Evolutionary conservation across 2,329 filamentous ascomycete species (phyloP).

Genomic region (Huntiella moniliformis): DNA sequence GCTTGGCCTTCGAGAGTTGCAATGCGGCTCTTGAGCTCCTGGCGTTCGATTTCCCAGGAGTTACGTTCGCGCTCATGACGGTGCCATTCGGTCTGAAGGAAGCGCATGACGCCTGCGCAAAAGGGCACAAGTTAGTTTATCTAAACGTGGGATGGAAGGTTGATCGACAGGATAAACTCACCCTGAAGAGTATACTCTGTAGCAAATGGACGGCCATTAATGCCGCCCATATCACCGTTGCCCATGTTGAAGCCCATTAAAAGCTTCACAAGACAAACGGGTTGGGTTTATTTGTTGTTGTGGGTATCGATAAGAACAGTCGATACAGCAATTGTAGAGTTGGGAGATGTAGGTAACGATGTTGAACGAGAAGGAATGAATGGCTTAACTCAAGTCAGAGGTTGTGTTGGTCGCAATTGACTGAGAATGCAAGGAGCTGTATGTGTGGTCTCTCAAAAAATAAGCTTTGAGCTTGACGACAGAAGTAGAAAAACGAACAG

Average conservation of each 20-base stretch:
- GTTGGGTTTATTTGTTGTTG: too few species aligned
- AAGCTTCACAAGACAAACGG: neutral
- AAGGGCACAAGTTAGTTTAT: slow-evolving; percentile 4
- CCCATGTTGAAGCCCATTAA: slow-evolving; percentile 17
- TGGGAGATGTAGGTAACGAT: too few species aligned
- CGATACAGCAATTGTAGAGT: too few species aligned
- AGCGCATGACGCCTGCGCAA: slow-evolving; percentile 78
- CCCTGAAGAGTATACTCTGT: slow-evolving; percentile 45
- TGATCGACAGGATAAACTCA: slow-evolving; percentile 13
- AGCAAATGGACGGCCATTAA: slow-evolving; percentile 31
- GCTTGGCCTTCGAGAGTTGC: slow-evolving; percentile 82
- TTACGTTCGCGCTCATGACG: slow-evolving; percentile 94
- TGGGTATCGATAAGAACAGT: too few species aligned
- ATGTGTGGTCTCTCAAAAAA: too few species aligned
- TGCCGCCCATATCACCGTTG: slow-evolving; percentile 24
- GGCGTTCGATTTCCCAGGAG: slow-evolving; percentile 95
- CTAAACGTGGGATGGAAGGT: neutral
- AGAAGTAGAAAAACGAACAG: too few species aligned
- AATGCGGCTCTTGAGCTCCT: slow-evolving; percentile 97
- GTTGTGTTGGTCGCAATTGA: too few species aligned
- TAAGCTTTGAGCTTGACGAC: too few species aligned
- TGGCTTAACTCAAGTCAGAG: too few species aligned
- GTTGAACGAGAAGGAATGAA: too few species aligned
- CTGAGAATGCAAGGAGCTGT: too few species aligned
- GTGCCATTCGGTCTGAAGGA: slow-evolving; percentile 98